Evolutionary conservation across 2,329 filamentous ascomycete genomes (phyloP), one percentile per base, ranked within the genome.

Genomic region (Epichloe hybrida): DNA sequence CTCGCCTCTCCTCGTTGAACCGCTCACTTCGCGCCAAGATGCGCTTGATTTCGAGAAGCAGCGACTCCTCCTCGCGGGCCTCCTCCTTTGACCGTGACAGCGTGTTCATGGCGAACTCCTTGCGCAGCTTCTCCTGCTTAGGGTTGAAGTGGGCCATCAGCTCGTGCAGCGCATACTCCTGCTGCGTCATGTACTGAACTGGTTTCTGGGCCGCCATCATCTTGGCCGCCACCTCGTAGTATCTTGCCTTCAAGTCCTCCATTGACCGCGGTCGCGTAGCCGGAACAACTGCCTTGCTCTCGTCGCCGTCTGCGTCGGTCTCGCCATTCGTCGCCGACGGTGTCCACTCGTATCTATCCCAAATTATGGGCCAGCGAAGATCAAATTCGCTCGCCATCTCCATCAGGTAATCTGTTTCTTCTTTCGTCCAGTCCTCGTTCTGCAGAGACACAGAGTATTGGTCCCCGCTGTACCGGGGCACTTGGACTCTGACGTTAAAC

Each of bases 321-420:
- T 75, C 69, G 49, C 67, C 69, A 46, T 72, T 70, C 2, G 68
- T 66, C 2, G 69, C 63, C 34, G 70, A 68, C 3, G 76, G 72
- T 4, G 64, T 69, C 64, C 80, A 95, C 50, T 95, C 87, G 69
- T 96, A 98, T 52, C 91, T 86, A 66, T 98, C 93, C 74, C 84
- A 88, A 53, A 98, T 87, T 15, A 97, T 66, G 3, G 91, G 78
- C 89, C 93, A 98, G 57, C 93, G 83, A 53, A 95, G 75, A 62
- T 95, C 88, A 62, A 83, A 95, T 45, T 90, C 84, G 52, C 76
- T 76, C 13, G 81, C 86, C 37, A 91, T 65, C 3, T 79, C 72
- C 63, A 97, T 77, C 55, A 98, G 69, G 62, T 96, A 96, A 63
- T 96, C 89, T 8, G 93, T 98, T 69, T 98, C 93, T 59, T 93